These are phyloP conservation scores for Carex sylvatica DNA, from an alignment of 202 grass and related monocot species.

Conservation along the genomic window DNA sequence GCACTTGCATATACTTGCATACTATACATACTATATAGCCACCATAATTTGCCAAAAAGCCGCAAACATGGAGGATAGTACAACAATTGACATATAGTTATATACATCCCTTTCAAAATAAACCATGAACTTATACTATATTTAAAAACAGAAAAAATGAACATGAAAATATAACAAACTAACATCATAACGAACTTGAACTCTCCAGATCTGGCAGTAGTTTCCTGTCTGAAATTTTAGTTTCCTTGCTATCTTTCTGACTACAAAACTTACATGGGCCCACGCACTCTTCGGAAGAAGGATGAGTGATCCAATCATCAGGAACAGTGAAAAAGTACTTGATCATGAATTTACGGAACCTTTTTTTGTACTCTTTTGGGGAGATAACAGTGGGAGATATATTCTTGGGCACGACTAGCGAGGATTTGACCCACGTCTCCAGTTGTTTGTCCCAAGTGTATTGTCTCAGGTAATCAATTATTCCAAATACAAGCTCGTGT, in stretches of 20 bases:
- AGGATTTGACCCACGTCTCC: conserved; percentile 91
- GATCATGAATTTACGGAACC: conserved; percentile 88
- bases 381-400: conserved; percentile 71
- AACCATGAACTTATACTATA: conserved; percentile 28
- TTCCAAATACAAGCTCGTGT: conserved; percentile 87
- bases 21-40: conserved; percentile 41
- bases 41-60: conserved; percentile 69
- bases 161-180: conserved; percentile 27
- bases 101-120: conserved; percentile 42
- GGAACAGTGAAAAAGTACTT: conserved; percentile 86
- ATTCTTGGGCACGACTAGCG: conserved; percentile 78
- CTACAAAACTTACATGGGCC: conserved; percentile 49
- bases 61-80: conserved; percentile 55
- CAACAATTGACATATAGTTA: conserved; percentile 45
- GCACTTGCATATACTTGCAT: conserved; percentile 53
- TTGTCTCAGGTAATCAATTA: conserved; percentile 92
- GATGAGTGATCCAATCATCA: conserved; percentile 43
- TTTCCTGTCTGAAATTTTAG: conserved; percentile 32
- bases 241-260: conserved; percentile 43
- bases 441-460: conserved; percentile 97
- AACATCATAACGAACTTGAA: conserved; percentile 30
- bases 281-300: conserved; percentile 32
- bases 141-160: conserved; percentile 22
- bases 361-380: conserved; percentile 89
- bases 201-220: conserved; percentile 33